Evolutionary conservation across 2,329 filamentous ascomycete species (phyloP), one percentile per base, ranked within the genome.

Genomic region (Talaromyces albobiverticillius): DNA sequence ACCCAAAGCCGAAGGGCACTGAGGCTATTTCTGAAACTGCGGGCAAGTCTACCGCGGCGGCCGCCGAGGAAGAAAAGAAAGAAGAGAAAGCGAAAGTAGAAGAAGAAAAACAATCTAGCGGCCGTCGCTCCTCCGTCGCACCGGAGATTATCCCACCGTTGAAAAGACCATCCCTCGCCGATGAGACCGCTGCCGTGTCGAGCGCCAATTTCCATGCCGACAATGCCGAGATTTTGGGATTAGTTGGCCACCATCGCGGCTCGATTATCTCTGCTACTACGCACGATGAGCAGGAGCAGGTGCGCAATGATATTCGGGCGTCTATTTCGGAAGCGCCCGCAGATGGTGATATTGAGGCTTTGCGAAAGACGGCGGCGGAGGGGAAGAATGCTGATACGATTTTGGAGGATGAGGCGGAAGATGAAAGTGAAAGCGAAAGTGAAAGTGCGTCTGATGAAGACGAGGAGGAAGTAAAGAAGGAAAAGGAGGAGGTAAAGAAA

Each of bases 231-330:
- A 54, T 59, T 51, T 55, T 72, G 54, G 70, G 70, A 3, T 57
- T 73, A n/a, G 64, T 71, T n/a, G 64, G 64, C 50, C 71, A 73
- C 57, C 71, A 74, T 56, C 71, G 69, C 22, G 64, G 64, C 0
- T 70, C 70, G 7, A 68, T 68, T 29, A 61, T 73, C 8, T 69
- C 69, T 22, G 64, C 64, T 3, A 65, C 66, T 0, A 67, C 67
- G 14, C 59, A 64, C 14, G 67, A 64, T 34, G 71, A 71, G 52
- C 64, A 65, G 26, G 65, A 68, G n/a, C 63, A 69, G 53, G 61
- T 69, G 5, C 64, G 66, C 16, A 61, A 65, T 40, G 71, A 75
- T 53, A 62, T 74, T 36, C 65, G 71, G 10, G 65, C 67, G 42
- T 73, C 71, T 4, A 66, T 74, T 32, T 68, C 68, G 3, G 64